Conservation (phyloP, 176 grass and related monocot species). For the Zea mays region Zm-B73-REFERENCE-NAM-5.0 NC_050096.1:19461501-19462000, state of each 20-base stretch:
- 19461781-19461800: conserved; percentile 98
- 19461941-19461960: background rate
- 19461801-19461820: conserved; percentile 93
- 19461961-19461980: background rate
- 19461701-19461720: conserved; percentile 66
- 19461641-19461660: conserved; percentile 64
- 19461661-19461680: conserved; percentile 54
- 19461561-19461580: conserved; percentile 21
- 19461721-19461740: conserved; percentile 67
- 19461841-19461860: conserved; percentile 64
- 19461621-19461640: background rate
- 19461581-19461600: background rate
- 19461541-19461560: background rate
- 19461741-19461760: conserved; percentile 80
- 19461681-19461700: conserved; percentile 66
- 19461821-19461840: conserved; percentile 74
- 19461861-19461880: conserved; percentile 75
- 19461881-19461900: conserved; percentile 71
- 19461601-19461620: background rate
- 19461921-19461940: no score
- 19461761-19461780: conserved; percentile 89
- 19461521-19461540: background rate
- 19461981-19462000: no score
- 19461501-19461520: conserved; percentile 37
- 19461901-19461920: conserved; percentile 52